Conservation (phyloP, 305 asterid genomes). For the Rubia tinctorum region DNA sequence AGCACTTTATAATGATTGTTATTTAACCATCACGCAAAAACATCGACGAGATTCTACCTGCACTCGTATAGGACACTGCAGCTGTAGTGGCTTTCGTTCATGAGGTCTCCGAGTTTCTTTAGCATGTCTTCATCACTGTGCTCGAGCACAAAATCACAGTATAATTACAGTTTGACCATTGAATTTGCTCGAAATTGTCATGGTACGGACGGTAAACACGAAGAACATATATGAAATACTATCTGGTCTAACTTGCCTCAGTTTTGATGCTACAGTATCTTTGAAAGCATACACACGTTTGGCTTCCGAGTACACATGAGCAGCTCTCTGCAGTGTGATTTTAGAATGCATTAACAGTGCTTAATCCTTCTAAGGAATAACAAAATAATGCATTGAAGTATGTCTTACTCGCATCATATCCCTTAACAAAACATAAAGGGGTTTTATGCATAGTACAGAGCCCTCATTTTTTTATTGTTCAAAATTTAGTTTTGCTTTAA, state of each 20-base stretch:
- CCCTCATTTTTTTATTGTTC: too few species aligned
- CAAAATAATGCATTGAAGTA: too few species aligned
- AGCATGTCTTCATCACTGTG: constrained; percentile 77
- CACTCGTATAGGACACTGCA: constrained; percentile 91
- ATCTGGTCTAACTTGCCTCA: constrained; percentile 41
- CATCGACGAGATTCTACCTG: constrained; percentile 46
- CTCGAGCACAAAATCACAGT: background rate
- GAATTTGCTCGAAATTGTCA: background rate
- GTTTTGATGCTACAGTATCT: constrained; percentile 63
- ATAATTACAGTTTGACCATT: background rate
- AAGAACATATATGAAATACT: background rate
- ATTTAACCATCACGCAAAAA: background rate
- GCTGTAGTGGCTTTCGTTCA: constrained; percentile 93
- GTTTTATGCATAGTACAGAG: too few species aligned
- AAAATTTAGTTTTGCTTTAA: too few species aligned
- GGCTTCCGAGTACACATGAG: constrained; percentile 91
- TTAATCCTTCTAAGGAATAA: background rate
- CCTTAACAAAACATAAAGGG: too few species aligned
- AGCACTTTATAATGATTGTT: background rate
- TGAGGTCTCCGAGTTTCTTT: constrained; percentile 84
- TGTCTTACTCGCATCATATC: too few species aligned
- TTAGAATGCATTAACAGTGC: background rate
- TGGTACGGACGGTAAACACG: background rate
- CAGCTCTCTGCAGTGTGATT: constrained; percentile 66
- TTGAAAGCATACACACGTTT: constrained; percentile 90